Evolutionary conservation across 441 rosid genomes (phyloP).

Genomic region (Syzygium syzygioides): DNA sequence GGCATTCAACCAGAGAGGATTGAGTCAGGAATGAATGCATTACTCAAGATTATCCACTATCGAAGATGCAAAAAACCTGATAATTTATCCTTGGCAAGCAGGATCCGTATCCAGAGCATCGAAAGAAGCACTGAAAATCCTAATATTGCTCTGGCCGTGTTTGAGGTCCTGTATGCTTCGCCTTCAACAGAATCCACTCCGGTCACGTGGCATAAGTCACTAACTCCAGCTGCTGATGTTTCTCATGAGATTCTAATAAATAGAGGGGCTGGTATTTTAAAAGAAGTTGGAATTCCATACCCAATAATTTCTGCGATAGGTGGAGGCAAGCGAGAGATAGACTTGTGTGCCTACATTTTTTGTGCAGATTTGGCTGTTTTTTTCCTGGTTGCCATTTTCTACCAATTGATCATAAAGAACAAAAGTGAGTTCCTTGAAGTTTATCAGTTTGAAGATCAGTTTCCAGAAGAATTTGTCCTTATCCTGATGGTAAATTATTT

Average conservation of each 20-base stretch:
- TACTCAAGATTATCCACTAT: conserved; percentile 72
- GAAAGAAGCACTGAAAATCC: conserved; percentile 77
- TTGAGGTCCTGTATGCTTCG: conserved; percentile 90
- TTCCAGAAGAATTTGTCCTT: conserved; percentile 83
- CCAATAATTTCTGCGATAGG: conserved; percentile 84
- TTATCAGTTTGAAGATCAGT: conserved; percentile 98
- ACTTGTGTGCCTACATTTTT: conserved; percentile 91
- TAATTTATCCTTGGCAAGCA: conserved; percentile 72
- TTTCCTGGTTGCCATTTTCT: conserved; percentile 85
- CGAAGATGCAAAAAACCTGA: conserved; percentile 54
- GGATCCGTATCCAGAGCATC: conserved; percentile 91
- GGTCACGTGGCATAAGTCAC: conserved; percentile 81
- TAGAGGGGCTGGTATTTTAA: conserved; percentile 52
- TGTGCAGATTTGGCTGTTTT: conserved; percentile 92
- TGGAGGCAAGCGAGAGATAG: conserved; percentile 96
- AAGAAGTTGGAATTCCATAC: conserved; percentile 66
- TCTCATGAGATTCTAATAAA: conserved; percentile 79
- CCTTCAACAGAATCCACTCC: conserved; percentile 57
- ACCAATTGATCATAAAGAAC: conserved; percentile 84
- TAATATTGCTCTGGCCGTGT: conserved; percentile 78
- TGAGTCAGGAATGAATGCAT: conserved; percentile 78
- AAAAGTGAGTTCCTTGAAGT: conserved; percentile 92
- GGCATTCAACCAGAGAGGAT: conserved; percentile 98
- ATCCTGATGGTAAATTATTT: conserved; percentile 71
- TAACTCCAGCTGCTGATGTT: conserved; percentile 95